A percentile compares a stretch with the other conserved stretches of the same genome.
Evolutionary conservation across 495 filamentous ascomycete species (phyloP).

Genomic region (Tuber magnatum): DNA sequence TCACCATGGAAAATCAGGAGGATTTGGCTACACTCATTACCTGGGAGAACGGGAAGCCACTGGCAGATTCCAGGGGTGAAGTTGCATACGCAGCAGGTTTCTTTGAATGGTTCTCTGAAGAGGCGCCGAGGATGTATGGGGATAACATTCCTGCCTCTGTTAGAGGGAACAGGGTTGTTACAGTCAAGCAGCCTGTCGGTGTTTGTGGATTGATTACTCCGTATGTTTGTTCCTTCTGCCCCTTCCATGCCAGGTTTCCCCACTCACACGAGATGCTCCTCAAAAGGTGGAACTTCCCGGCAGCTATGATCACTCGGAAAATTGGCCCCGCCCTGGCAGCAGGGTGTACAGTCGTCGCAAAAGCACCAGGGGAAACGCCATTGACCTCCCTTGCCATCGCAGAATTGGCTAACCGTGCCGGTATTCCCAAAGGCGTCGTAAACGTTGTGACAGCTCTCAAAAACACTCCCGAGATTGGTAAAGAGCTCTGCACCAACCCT

Average conservation of each 20-base stretch:
- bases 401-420: constrained; percentile 72
- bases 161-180: constrained; percentile 66
- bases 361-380: constrained; percentile 79
- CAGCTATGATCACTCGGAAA: constrained; percentile 88
- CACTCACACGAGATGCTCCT: neutral
- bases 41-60: constrained; percentile 69
- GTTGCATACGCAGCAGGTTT: constrained; percentile 65
- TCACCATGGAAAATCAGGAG: constrained; percentile 78
- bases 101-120: constrained; percentile 73
- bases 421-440: constrained; percentile 75
- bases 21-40: constrained; percentile 88
- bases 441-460: constrained; percentile 68
- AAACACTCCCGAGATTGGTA: constrained; percentile 67
- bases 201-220: constrained; percentile 94
- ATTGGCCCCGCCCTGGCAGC: constrained; percentile 76
- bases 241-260: neutral
- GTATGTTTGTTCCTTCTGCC: constrained; percentile 10
- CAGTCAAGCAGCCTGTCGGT: constrained; percentile 78
- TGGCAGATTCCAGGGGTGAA: constrained; percentile 63
- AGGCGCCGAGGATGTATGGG: constrained; percentile 63
- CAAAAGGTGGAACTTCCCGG: constrained; percentile 74
- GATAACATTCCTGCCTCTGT: constrained; percentile 57
- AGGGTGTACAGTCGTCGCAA: constrained; percentile 77
- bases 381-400: constrained; percentile 76
- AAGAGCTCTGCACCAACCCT: constrained; percentile 61